Conservation (phyloP, 495 filamentous ascomycete genomes). For the Hypoxylon crocopeplum region DNA sequence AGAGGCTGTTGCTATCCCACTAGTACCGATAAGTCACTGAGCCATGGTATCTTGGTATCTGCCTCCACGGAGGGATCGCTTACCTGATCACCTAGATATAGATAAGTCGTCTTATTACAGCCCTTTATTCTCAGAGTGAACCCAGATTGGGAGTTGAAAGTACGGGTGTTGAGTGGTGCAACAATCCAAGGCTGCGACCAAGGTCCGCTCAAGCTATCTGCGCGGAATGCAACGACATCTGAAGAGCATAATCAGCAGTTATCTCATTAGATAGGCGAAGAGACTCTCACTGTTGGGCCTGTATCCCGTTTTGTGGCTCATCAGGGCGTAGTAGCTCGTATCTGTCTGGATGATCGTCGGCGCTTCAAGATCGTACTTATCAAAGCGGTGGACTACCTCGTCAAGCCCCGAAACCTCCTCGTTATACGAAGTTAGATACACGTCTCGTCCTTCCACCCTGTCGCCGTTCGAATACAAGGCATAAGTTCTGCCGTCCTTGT, state of each 20-base stretch:
- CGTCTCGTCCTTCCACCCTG: constrained; percentile 46
- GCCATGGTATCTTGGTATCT: background rate
- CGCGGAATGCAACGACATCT: constrained; percentile 56
- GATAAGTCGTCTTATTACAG: constrained; percentile 53
- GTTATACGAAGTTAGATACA: constrained; percentile 52
- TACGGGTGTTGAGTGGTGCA: constrained; percentile 54
- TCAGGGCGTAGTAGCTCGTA: constrained; percentile 51
- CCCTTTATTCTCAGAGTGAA: constrained; percentile 55
- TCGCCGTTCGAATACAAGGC: constrained; percentile 55
- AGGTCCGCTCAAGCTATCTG: constrained; percentile 55
- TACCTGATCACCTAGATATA: constrained; percentile 57
- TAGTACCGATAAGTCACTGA: constrained; percentile 11
- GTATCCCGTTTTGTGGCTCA: constrained; percentile 58
- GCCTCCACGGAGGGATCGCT: background rate
- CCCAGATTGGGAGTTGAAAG: constrained; percentile 62
- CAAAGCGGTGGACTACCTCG: constrained; percentile 49
- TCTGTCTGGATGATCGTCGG: constrained; percentile 54
- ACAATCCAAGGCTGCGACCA: constrained; percentile 61
- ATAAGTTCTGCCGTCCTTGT: constrained; percentile 50
- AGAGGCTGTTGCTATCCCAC: constrained; percentile 60
- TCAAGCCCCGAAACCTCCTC: constrained; percentile 44
- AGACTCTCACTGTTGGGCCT: constrained; percentile 49
- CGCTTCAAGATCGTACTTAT: constrained; percentile 55
- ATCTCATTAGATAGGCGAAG: background rate
- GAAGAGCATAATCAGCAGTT: background rate